These are phyloP conservation scores for Erythrophleum ivorense DNA, from an alignment of 331 rosid genomes.

Conservation along the genomic window DNA sequence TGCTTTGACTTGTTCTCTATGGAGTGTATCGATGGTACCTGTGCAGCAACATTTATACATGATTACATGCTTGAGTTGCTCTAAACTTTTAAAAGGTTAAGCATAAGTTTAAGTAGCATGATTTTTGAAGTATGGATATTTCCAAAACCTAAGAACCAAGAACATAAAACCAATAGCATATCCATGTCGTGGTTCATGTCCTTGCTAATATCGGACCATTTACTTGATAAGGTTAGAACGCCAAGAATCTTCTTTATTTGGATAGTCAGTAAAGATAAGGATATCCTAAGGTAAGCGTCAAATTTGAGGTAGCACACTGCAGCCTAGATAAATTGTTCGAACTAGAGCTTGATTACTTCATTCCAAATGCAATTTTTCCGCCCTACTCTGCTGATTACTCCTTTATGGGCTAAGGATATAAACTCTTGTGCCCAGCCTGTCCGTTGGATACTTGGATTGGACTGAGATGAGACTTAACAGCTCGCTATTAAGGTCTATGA, in stretches of 20 bases:
- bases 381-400: not conserved
- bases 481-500: not conserved
- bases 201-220: not conserved
- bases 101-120: not conserved
- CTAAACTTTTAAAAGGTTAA: not conserved
- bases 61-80: not conserved
- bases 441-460: not conserved
- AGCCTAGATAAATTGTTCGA: not conserved
- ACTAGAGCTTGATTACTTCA: not conserved
- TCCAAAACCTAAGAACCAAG: not conserved
- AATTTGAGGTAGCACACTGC: not conserved
- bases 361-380: not conserved
- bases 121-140: no score
- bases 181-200: not conserved
- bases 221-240: not conserved
- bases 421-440: not conserved
- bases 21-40: not conserved
- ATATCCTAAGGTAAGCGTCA: not conserved
- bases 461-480: not conserved
- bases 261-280: no score
- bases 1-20: not conserved
- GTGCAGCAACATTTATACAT: not conserved
- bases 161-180: no score
- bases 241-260: not conserved
- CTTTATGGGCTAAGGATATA: not conserved